phyloP scores from a whole-genome alignment of 2,329 filamentous ascomycete species.

The Meredithiella fracta region DNA sequence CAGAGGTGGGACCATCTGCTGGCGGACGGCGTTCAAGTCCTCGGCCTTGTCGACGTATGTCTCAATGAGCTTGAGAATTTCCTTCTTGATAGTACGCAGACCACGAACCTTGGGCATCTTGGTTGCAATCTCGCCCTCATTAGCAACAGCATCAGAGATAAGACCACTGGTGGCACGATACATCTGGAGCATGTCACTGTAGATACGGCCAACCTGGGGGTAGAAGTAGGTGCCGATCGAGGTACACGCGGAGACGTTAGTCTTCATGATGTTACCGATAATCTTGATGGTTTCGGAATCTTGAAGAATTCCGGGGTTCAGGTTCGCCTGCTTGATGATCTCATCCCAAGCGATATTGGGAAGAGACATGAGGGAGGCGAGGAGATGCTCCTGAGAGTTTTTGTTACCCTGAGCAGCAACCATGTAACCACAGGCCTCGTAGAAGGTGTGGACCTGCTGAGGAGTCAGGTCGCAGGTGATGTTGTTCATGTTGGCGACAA shows the following conservation, averaged over 20 bases:
- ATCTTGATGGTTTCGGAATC: slow-evolving; percentile 94
- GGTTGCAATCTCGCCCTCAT: slow-evolving; percentile 56
- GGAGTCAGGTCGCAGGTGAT: slow-evolving; percentile 91
- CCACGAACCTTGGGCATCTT: slow-evolving; percentile 96
- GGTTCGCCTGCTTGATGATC: slow-evolving; percentile 77
- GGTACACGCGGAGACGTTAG: slow-evolving; percentile 93
- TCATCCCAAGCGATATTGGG: slow-evolving; percentile 91
- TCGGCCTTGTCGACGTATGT: slow-evolving; percentile 97
- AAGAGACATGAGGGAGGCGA: slow-evolving; percentile 80
- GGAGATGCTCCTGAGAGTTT: slow-evolving; percentile 77
- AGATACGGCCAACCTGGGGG: slow-evolving; percentile 92
- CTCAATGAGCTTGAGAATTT: slow-evolving; percentile 95
- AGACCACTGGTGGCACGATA: slow-evolving; percentile 92
- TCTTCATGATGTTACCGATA: slow-evolving; percentile 99
- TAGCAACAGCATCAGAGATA: slow-evolving; percentile 78
- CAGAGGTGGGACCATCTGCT: slow-evolving; percentile 88
- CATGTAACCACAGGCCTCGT: slow-evolving; percentile 98
- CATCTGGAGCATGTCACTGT: slow-evolving; percentile 98
- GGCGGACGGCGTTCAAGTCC: slow-evolving; percentile 81
- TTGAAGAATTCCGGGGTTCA: slow-evolving; percentile 72
- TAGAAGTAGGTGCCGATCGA: slow-evolving; percentile 97
- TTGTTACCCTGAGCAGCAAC: slow-evolving; percentile 95
- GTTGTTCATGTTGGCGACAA: slow-evolving; percentile 85
- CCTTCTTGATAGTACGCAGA: slow-evolving; percentile 95
- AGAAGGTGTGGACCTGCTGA: slow-evolving; percentile 96